phyloP scores from a whole-genome alignment of 768 basidiomycete species.

The Paxillus ammoniavirescens region DNA sequence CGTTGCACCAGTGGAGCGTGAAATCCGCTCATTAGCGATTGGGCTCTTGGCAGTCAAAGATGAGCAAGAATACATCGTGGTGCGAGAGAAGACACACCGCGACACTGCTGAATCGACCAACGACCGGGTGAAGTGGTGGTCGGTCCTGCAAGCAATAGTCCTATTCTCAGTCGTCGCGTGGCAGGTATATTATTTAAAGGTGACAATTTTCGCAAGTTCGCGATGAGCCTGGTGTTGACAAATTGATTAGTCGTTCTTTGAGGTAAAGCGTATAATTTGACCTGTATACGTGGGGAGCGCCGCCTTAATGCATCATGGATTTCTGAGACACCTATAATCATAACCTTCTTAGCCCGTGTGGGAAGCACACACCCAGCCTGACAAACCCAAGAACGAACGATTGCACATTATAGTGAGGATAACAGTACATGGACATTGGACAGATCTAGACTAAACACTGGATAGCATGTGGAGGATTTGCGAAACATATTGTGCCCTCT shows the following conservation, averaged over 20 bases:
- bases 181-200: slow-evolving; percentile 98
- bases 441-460: slow-evolving; percentile 26
- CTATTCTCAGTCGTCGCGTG: slow-evolving; percentile 90
- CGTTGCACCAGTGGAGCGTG: slow-evolving; percentile 94
- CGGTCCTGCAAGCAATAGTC: slow-evolving; percentile 83
- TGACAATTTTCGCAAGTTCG: slow-evolving; percentile 25
- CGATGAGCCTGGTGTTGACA: slow-evolving; percentile 1
- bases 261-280: slow-evolving; percentile 87
- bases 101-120: slow-evolving; percentile 95
- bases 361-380: background rate
- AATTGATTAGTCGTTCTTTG: slow-evolving; percentile 71
- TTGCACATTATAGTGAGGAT: slow-evolving; percentile 12
- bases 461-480: slow-evolving; percentile 19
- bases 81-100: slow-evolving; percentile 88
- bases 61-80: slow-evolving; percentile 98
- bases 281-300: background rate
- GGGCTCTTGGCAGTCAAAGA: slow-evolving; percentile 91
- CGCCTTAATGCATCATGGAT: background rate
- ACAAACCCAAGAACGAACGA: slow-evolving; percentile 1
- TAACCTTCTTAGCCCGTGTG: background rate
- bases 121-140: slow-evolving; percentile 98
- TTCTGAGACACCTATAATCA: background rate
- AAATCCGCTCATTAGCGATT: slow-evolving; percentile 82
- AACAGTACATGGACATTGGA: slow-evolving; percentile 23
- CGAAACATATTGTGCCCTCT: slow-evolving; percentile 4